phyloP scores from a whole-genome alignment of 331 rosid genomes.

The Pyracantha coccinea region DNA sequence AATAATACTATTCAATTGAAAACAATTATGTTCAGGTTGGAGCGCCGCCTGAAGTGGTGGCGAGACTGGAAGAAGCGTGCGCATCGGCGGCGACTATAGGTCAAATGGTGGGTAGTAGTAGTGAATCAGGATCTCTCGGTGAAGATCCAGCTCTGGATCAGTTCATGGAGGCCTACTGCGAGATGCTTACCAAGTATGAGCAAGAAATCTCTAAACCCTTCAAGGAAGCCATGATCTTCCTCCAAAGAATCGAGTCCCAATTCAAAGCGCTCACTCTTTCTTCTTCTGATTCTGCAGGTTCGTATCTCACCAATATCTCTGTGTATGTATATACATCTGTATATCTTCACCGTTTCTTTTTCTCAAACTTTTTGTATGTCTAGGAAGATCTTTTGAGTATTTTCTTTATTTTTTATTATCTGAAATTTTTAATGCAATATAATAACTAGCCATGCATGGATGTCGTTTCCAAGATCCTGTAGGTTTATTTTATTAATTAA shows the following conservation, averaged over 20 bases:
- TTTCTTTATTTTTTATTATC: neutral
- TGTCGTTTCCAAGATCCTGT: conserved; percentile 8
- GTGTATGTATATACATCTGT: too few species aligned
- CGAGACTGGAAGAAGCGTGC: conserved; percentile 62
- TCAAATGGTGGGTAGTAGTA: conserved; percentile 4
- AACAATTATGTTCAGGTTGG: conserved; percentile 42
- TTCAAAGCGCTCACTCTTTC: conserved; percentile 61
- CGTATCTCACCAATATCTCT: conserved; percentile 11
- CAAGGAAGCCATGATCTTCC: conserved; percentile 77
- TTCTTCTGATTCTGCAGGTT: conserved; percentile 28
- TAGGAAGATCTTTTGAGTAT: neutral
- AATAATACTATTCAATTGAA: neutral
- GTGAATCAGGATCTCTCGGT: conserved; percentile 37
- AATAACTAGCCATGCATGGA: conserved; percentile 25
- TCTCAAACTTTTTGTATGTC: neutral
- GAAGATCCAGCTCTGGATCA: conserved; percentile 89
- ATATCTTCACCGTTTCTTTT: neutral
- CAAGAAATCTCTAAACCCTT: conserved; percentile 86
- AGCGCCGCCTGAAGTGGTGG: conserved; percentile 76
- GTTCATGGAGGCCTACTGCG: conserved; percentile 96
- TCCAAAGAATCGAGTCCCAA: conserved; percentile 64
- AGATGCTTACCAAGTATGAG: conserved; percentile 83
- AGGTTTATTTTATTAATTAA: neutral
- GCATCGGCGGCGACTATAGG: conserved; percentile 40
- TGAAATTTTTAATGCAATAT: neutral